A percentile compares a stretch with the other conserved stretches of the same genome.
These are phyloP conservation scores for Platismatia glauca DNA, from an alignment of 495 filamentous ascomycete genomes.

Conservation along the genomic window DNA sequence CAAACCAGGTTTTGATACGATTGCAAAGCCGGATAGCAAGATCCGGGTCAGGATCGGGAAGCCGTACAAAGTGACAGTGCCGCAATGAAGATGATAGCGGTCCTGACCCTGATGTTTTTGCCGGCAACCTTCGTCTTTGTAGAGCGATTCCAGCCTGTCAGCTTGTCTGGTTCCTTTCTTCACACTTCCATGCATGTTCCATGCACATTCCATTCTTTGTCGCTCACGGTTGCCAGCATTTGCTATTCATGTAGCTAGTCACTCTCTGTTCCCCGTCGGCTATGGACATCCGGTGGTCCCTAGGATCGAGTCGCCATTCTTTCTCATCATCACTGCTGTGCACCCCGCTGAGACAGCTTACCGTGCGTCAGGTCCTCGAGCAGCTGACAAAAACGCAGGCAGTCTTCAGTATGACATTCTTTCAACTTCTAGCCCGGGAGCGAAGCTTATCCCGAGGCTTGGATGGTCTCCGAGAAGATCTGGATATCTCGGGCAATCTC, in stretches of 20 bases:
- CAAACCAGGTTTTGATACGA: constrained; percentile 32
- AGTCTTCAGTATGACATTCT: constrained; percentile 34
- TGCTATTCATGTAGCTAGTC: too few species aligned
- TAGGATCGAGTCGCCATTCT: too few species aligned
- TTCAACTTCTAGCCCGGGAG: constrained; percentile 26
- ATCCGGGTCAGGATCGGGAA: constrained; percentile 30
- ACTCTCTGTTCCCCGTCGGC: too few species aligned
- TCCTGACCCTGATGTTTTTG: constrained; percentile 31
- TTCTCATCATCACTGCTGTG: too few species aligned
- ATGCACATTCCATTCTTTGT: too few species aligned
- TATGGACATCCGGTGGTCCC: too few species aligned
- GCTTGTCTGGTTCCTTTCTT: too few species aligned
- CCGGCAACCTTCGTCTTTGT: constrained; percentile 35
- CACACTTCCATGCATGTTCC: too few species aligned
- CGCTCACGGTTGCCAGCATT: too few species aligned
- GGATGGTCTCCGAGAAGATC: constrained; percentile 27
- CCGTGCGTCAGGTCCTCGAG: not conserved
- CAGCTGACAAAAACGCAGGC: constrained; percentile 20
- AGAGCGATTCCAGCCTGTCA: not conserved
- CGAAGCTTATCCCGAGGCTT: constrained; percentile 15
- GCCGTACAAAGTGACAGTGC: constrained; percentile 34
- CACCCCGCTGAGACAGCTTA: too few species aligned
- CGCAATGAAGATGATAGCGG: constrained; percentile 32
- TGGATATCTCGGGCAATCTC: constrained; percentile 35
- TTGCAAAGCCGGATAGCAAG: constrained; percentile 32